Percentiles rank a stretch among this genome's conserved stretches.
These are phyloP conservation scores for Candida sphagnicola DNA, from an alignment of 805 yeast genomes.

Conservation along the genomic window DNA sequence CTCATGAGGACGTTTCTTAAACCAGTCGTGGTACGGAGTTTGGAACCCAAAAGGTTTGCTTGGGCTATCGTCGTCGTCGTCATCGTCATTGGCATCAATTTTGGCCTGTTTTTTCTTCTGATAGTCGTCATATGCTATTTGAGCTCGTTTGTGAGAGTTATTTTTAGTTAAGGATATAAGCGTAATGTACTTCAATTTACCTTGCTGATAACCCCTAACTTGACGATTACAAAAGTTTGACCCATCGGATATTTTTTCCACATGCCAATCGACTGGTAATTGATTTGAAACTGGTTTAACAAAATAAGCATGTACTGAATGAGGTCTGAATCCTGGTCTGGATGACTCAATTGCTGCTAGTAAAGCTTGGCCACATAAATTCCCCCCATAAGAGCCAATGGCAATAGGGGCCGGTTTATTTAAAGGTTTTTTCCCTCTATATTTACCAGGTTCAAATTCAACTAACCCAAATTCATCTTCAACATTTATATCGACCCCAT, in stretches of 20 bases:
- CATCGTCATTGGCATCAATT: constrained; percentile 23
- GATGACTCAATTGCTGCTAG: constrained; percentile 26
- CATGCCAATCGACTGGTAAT: constrained; percentile 24
- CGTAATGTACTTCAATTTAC: constrained; percentile 22
- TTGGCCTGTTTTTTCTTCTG: constrained; percentile 17
- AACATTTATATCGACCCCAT: constrained; percentile 9
- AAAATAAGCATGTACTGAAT: constrained; percentile 32
- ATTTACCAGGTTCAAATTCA: constrained; percentile 11
- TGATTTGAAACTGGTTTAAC: constrained; percentile 16
- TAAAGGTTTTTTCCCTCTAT: constrained; percentile 17
- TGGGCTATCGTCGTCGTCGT: constrained; percentile 19
- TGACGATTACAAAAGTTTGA: constrained; percentile 31
- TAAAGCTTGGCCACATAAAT: constrained; percentile 32
- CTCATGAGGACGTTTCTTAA: constrained; percentile 16
- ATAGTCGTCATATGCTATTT: constrained; percentile 19
- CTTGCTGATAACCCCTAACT: constrained; percentile 24
- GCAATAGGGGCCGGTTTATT: constrained; percentile 20
- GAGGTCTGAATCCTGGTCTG: constrained; percentile 29
- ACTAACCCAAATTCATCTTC: constrained; percentile 17
- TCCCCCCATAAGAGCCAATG: constrained; percentile 32
- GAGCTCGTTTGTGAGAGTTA: constrained; percentile 22
- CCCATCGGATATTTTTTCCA: constrained; percentile 30
- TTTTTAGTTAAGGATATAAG: constrained; percentile 30
- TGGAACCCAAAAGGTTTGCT: constrained; percentile 31
- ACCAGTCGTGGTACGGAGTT: constrained; percentile 30